Evolutionary conservation across 768 basidiomycete species (phyloP), one percentile per base, ranked within the genome.

Genomic region (Lentinus brumalis): DNA sequence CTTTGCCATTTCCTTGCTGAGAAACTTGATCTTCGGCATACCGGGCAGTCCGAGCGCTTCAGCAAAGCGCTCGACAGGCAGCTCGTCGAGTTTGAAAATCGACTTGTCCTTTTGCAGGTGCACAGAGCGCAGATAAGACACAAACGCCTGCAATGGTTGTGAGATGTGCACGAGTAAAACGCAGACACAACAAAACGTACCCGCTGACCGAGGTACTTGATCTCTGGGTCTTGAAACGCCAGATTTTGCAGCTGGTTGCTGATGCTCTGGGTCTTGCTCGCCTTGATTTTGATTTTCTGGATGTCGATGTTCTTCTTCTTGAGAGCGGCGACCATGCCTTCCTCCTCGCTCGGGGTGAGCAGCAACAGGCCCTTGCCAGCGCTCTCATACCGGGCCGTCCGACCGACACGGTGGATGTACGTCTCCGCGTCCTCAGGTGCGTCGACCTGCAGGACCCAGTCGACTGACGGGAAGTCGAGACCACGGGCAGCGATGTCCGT

Each of bases 381-480:
- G 62, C 89, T 89, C 70, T 96, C 89, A 69, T 98, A 98, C 51
- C 96, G 80, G 47, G 96, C 96, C 15, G 96, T 99, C 49, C 96
- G 83, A 0, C 96, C 96, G 2, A 99, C 96, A 32, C 96, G 87
- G 72, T 99, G 96, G 42, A 99, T 94, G 73, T 99, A 98, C 11
- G 95, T 99, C 50, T 97, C 95, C 5, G 90, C 94, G 69, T 99
- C 96, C 75, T 99, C 96, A 0, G 96, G 96, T 3, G 92, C 93
- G 73, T 99, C 96, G 12, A 95, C 77, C 72, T 99, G 96, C 31
- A 99, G 71, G 1, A 99, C 96, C 96, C 96, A 98, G 73, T 97
- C 93, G 21, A 99, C 88, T 0, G 91, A 83, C 4, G 97, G 96
- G 75, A 99, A 99, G 75, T 99, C 96, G 58, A 98, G 79, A 1